Conservation (phyloP, 805 yeast species). For the Naumovozyma baii region DNA sequence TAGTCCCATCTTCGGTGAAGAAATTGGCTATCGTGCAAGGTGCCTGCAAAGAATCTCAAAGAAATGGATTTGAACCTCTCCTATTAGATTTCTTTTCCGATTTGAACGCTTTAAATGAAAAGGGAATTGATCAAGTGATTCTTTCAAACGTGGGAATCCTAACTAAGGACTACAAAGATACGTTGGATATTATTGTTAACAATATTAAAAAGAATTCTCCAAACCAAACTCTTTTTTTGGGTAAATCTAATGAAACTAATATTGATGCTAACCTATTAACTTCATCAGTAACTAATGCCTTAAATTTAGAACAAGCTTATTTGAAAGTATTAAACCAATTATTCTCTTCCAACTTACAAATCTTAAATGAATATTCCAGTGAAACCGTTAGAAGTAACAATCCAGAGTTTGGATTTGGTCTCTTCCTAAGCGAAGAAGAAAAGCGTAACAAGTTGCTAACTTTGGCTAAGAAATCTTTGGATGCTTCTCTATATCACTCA, state of each 20-base stretch:
- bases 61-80: constrained; percentile 53
- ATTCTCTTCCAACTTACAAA: constrained; percentile 40
- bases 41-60: constrained; percentile 16
- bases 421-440: constrained; percentile 49
- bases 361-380: constrained; percentile 51
- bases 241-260: constrained; percentile 24
- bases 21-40: constrained; percentile 63
- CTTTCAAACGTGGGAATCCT: constrained; percentile 38
- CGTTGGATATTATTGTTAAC: constrained; percentile 37
- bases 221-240: constrained; percentile 53
- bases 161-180: constrained; percentile 19
- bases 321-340: constrained; percentile 64
- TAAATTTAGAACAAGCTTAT: constrained; percentile 63
- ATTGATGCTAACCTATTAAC: constrained; percentile 1
- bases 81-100: constrained; percentile 67
- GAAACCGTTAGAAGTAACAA: constrained; percentile 39
- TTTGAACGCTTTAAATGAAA: constrained; percentile 36
- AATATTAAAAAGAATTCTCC: constrained; percentile 49
- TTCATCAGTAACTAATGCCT: constrained; percentile 35
- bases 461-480: constrained; percentile 39
- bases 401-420: constrained; percentile 87
- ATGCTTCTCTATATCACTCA: constrained; percentile 34
- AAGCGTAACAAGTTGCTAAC: constrained; percentile 38
- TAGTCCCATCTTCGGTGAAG: constrained; percentile 46
- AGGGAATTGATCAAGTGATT: constrained; percentile 42